Percentiles rank a stretch among this genome's conserved stretches.
Evolutionary conservation across 805 yeast species (phyloP).

Genomic region (Lachancea quebecensis): DNA sequence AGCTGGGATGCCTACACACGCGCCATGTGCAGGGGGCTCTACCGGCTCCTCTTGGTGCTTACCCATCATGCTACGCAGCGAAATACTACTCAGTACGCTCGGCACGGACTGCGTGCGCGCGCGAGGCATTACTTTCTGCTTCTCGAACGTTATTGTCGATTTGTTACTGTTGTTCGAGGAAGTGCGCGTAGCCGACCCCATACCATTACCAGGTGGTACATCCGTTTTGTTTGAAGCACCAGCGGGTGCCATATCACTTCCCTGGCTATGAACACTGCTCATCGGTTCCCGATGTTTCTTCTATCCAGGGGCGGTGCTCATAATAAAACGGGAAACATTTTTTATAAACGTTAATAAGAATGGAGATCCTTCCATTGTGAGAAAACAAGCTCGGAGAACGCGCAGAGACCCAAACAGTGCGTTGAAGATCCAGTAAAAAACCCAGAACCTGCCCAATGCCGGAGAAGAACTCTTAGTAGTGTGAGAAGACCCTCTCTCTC

Average conservation of each 20-base stretch:
- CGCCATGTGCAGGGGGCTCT: constrained; percentile 5
- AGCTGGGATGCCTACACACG: constrained; percentile 20
- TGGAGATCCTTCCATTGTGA: not conserved
- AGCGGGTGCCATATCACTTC: constrained; percentile 14
- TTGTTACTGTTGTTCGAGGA: constrained; percentile 11
- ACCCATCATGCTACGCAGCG: constrained; percentile 51
- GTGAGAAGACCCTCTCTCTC: no score
- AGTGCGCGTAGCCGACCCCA: constrained; percentile 4
- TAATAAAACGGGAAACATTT: not conserved
- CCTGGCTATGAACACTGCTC: constrained; percentile 24
- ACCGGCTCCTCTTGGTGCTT: constrained; percentile 56
- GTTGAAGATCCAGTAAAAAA: not conserved
- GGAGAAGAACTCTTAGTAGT: no score
- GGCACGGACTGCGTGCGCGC: constrained; percentile 36
- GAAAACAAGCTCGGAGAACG: no score
- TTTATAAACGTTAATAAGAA: not conserved
- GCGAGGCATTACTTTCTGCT: constrained; percentile 53
- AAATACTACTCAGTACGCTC: constrained; percentile 50
- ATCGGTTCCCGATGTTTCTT: constrained; percentile 4
- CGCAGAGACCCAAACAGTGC: no score
- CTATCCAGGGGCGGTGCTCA: not conserved
- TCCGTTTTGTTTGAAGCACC: constrained; percentile 9
- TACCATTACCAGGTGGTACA: constrained; percentile 8
- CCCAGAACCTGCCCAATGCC: not conserved
- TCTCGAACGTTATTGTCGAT: constrained; percentile 37